These are phyloP conservation scores for Rugonectria rugulosa DNA, from an alignment of 2,329 filamentous ascomycete genomes.

Conservation along the genomic window DNA sequence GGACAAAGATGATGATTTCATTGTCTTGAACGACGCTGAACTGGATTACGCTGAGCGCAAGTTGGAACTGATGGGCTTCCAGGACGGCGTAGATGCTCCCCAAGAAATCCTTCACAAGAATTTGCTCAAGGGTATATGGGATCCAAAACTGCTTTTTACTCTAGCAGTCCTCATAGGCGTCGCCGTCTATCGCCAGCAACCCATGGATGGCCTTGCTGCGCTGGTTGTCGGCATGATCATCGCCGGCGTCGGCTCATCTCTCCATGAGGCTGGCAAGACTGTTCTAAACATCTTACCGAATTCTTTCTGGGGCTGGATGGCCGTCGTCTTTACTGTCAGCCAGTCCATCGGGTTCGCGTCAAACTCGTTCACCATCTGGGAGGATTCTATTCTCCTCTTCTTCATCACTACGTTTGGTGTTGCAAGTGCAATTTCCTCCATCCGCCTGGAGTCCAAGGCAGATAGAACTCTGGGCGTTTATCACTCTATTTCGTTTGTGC, in stretches of 20 bases:
- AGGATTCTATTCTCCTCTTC: slow-evolving; percentile 92
- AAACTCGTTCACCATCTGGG: slow-evolving; percentile 99
- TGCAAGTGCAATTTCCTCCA: slow-evolving; percentile 75
- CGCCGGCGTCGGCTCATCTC: slow-evolving; percentile 53
- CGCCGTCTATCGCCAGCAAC: slow-evolving; percentile 43
- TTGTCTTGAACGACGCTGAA: slow-evolving; percentile 62
- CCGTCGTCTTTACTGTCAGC: slow-evolving; percentile 79
- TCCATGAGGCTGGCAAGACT: slow-evolving; percentile 53
- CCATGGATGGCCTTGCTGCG: slow-evolving; percentile 48
- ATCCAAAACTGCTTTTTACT: slow-evolving; percentile 44
- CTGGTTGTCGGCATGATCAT: slow-evolving; percentile 46
- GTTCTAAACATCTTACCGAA: slow-evolving; percentile 67
- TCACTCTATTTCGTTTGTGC: slow-evolving; percentile 83
- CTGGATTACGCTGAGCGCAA: slow-evolving; percentile 67
- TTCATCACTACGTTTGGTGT: slow-evolving; percentile 89
- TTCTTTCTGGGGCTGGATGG: slow-evolving; percentile 90
- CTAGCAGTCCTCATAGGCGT: slow-evolving; percentile 39
- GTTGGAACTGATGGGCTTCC: slow-evolving; percentile 56
- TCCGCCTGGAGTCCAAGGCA: slow-evolving; percentile 71
- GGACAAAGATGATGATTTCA: slow-evolving; percentile 62
- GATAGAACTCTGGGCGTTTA: slow-evolving; percentile 82
- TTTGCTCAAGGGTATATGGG: slow-evolving; percentile 47
- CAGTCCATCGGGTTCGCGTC: slow-evolving; percentile 95
- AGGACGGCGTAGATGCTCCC: slow-evolving; percentile 50
- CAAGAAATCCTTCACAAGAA: slow-evolving; percentile 45